phyloP scores from a whole-genome alignment of 169 alveolate genomes.

The Blepharisma undulans region DNA sequence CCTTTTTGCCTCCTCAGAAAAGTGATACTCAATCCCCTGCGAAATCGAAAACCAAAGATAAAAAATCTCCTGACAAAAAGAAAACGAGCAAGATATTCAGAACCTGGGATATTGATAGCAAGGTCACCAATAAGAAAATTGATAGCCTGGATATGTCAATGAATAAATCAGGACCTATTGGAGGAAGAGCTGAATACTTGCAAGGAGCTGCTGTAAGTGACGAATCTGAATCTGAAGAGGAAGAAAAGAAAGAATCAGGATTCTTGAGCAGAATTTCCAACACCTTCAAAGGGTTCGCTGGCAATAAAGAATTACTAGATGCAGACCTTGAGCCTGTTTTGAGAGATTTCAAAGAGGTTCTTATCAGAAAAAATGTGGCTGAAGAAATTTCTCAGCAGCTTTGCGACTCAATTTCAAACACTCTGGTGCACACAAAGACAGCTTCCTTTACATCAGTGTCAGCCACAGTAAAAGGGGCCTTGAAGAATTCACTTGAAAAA shows the following conservation, averaged over 20 bases:
- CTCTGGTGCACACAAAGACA: slow-evolving; percentile 85
- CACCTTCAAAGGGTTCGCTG: slow-evolving; percentile 80
- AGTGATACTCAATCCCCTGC: background rate
- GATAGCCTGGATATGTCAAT: slow-evolving; percentile 8
- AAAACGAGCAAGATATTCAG: background rate
- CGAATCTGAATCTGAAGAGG: slow-evolving; percentile 61
- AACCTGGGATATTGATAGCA: slow-evolving; percentile 6
- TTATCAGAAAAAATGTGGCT: slow-evolving; percentile 92
- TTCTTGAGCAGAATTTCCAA: slow-evolving; percentile 81
- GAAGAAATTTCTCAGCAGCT: slow-evolving; percentile 87
- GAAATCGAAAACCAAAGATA: background rate
- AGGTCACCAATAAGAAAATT: slow-evolving; percentile 20
- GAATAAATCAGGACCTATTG: background rate
- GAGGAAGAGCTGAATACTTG: background rate
- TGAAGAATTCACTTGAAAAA: slow-evolving; percentile 85
- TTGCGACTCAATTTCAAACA: slow-evolving; percentile 82
- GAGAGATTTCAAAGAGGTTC: slow-evolving; percentile 76
- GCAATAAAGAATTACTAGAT: slow-evolving; percentile 84
- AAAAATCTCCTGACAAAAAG: background rate
- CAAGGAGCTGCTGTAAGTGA: slow-evolving; percentile 43
- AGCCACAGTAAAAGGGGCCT: slow-evolving; percentile 85
- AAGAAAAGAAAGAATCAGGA: slow-evolving; percentile 67
- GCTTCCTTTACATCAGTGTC: slow-evolving; percentile 83
- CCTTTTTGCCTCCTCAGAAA: background rate
- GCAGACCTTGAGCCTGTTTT: slow-evolving; percentile 86